Evolutionary conservation across 352 stramenopile species (phyloP), one percentile per base, ranked within the genome.

Genomic region (Lagenidium sp.): DNA sequence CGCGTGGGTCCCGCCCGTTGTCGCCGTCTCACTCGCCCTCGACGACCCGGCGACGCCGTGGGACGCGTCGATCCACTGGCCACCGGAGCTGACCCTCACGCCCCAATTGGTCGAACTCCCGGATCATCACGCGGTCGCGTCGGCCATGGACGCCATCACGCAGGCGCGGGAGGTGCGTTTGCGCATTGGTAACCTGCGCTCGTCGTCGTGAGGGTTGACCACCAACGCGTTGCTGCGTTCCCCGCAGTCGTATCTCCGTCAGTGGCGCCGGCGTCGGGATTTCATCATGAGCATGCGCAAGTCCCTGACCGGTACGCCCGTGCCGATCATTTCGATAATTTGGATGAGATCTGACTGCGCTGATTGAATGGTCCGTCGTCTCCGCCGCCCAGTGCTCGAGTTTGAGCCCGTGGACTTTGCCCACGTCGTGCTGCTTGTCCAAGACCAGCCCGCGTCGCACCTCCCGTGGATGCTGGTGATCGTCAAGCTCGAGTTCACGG

Each of bases 351-450:
- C 34, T 21, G n/a, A 39, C n/a, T 16, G n/a, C 34, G 6, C 16
- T 39, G 6, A 8, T 6, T 12, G 11, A 21, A 19, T 19, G 34
- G n/a, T n/a, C n/a, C n/a, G n/a, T n/a, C n/a, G n/a, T n/a, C n/a
- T n/a, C n/a, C n/a, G n/a, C n/a, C n/a, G n/a, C n/a, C n/a, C 16
- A 39, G 34, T 39, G 11, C 34, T 39, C 34, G 34, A 39, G n/a
- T 39, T 16, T 19, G 34, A 39, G 6, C 12, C 34, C 34, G 6
- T 39, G 12, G 34, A 39, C 34, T 16, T 39, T 18, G 34, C 34
- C 6, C 34, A 39, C 34, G 34, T 39, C 6, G 6, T 16, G 12
- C 6, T 39, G 11, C 34, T 39, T 19, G 6, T 39, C n/a, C 34
- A 39, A 16, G 34, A 39, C 11, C 11, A 39, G 6, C 8, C 34